These are phyloP conservation scores for Aspergillus latus DNA, from an alignment of 2,329 filamentous ascomycete genomes.

Conservation along the genomic window DNA sequence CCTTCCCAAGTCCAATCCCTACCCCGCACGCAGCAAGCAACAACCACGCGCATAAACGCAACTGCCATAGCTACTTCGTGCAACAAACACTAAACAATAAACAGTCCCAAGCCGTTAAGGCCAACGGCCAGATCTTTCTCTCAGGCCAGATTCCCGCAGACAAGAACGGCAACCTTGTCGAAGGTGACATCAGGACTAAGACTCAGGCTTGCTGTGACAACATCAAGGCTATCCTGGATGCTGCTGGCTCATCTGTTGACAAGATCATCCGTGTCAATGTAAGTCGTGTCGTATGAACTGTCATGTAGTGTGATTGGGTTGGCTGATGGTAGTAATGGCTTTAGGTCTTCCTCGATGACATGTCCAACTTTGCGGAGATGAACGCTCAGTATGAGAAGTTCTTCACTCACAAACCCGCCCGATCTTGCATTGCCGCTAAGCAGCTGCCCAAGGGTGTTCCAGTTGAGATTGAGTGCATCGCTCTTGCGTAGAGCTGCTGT, in stretches of 20 bases:
- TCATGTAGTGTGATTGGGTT: neutral
- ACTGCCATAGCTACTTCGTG: neutral
- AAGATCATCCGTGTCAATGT: conserved; percentile 84
- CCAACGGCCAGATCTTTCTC: conserved; percentile 67
- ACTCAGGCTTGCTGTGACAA: conserved; percentile 74
- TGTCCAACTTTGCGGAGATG: conserved; percentile 83
- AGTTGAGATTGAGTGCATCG: conserved; percentile 66
- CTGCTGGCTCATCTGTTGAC: conserved; percentile 73
- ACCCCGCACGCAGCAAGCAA: conserved; percentile 4
- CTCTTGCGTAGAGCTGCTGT: conserved; percentile 45
- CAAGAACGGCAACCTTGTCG: conserved; percentile 58
- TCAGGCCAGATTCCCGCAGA: conserved; percentile 77
- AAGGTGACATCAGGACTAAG: conserved; percentile 66
- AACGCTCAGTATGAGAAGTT: conserved; percentile 71
- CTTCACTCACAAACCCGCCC: conserved; percentile 64
- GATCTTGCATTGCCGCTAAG: conserved; percentile 63
- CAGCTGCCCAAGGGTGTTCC: conserved; percentile 64
- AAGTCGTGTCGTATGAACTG: conserved; percentile 18
- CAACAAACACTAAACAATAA: conserved; percentile 5
- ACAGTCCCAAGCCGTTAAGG: conserved; percentile 62
- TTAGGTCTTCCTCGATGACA: conserved; percentile 81
- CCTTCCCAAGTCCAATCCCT: conserved; percentile 1
- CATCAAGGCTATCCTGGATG: conserved; percentile 77
- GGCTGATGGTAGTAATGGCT: neutral
- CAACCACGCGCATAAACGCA: neutral